phyloP scores from a whole-genome alignment of 176 grass and related monocot species.

The Aegilops umbellulata region DNA sequence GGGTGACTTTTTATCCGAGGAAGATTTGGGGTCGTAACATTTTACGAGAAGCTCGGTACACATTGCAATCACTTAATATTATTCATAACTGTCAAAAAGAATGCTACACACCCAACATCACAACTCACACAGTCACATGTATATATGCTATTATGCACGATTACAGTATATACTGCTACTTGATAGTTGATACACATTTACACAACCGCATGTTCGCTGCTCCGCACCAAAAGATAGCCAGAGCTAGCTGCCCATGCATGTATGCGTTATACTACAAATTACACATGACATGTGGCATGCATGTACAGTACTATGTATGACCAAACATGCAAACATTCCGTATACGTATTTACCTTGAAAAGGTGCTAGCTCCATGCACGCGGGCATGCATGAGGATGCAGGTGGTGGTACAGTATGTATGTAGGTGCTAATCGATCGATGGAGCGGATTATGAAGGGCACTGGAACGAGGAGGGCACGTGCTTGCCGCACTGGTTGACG shows the following conservation, averaged over 20 bases:
- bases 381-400: neutral
- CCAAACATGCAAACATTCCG: neutral
- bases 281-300: neutral
- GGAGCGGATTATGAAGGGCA: conserved; percentile 34
- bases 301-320: neutral
- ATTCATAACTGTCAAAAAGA: neutral
- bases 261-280: neutral
- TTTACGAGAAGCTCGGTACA: neutral
- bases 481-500: conserved; percentile 74
- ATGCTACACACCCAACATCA: neutral
- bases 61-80: neutral
- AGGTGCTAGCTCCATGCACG: neutral
- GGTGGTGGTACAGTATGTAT: neutral
- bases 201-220: neutral
- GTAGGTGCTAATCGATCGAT: neutral
- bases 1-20: neutral
- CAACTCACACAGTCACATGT: neutral
- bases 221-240: neutral
- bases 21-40: neutral
- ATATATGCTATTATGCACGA: neutral
- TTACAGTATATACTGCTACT: neutral
- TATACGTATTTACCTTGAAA: neutral
- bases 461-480: conserved; percentile 60
- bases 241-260: conserved; percentile 12
- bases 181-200: conserved; percentile 19